A percentile compares a stretch with the other conserved stretches of the same genome.
phyloP scores from a whole-genome alignment of 495 filamentous ascomycete genomes.

The Acidiella bohemica region DNA sequence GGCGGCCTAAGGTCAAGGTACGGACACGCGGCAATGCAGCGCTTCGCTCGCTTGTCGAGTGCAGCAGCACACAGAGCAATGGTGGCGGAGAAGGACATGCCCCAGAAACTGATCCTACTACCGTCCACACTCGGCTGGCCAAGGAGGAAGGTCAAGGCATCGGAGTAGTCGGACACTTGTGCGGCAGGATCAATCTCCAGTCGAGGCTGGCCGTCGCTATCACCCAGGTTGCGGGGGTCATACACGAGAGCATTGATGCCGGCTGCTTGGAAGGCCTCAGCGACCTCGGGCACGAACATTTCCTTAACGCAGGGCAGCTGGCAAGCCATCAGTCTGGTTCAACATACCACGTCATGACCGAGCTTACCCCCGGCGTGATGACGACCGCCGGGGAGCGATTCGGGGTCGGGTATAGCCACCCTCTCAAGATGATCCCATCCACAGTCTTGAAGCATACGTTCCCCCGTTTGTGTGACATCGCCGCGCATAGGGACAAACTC shows the following conservation, averaged over 20 bases:
- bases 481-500: too few relatives aligned
- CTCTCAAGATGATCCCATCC: slow-evolving; percentile 15
- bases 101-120: slow-evolving; percentile 28
- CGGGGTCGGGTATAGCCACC: slow-evolving; percentile 16
- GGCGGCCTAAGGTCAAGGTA: too few relatives aligned
- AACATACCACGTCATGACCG: slow-evolving; percentile 25
- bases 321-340: slow-evolving; percentile 25
- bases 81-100: too few relatives aligned
- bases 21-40: too few relatives aligned
- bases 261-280: slow-evolving; percentile 20
- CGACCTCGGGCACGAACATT: slow-evolving; percentile 21
- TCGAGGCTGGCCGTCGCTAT: slow-evolving; percentile 19
- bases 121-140: slow-evolving; percentile 21
- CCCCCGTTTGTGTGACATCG: too few relatives aligned
- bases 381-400: too few relatives aligned
- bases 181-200: slow-evolving; percentile 24
- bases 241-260: slow-evolving; percentile 26
- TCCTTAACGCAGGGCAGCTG: slow-evolving; percentile 24
- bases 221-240: slow-evolving; percentile 29
- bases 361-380: slow-evolving; percentile 4
- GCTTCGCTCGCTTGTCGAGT: too few relatives aligned
- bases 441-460: slow-evolving; percentile 19
- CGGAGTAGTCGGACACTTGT: slow-evolving; percentile 25
- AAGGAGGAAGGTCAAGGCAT: slow-evolving; percentile 26
- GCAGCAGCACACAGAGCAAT: too few relatives aligned